Base-by-base conservation (phyloP, 2,329 filamentous ascomycete species). In the Plectosphaerella cucumerina region DNA sequence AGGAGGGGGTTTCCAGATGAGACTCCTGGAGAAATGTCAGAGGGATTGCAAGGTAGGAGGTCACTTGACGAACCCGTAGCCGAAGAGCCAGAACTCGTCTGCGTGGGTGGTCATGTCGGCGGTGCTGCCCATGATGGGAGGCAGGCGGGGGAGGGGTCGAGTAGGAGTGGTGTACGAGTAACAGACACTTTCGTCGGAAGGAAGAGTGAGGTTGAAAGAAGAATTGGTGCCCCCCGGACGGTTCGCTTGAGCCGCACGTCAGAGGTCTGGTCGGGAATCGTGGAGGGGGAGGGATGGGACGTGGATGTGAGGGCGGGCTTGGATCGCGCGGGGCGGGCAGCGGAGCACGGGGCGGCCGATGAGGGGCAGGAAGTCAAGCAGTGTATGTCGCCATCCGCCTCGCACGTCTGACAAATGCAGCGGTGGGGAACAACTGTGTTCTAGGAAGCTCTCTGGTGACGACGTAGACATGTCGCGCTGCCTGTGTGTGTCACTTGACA, bases 1-100 rank as follows among this genome's bases (percentile, higher is more conserved):
- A 59, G 94, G 94, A 55, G 94, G 94, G 51, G 94, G 93, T 69
- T 97, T 99, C 92, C 92, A 99, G 62, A 99, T 97, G 66, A 99
- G 73, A 68, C 91, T 96, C 72, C 93, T 74, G 51, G n/a, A 31
- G 20, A 21, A 11, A 20, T 20, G 22, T 31, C 23, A 42, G 22
- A 43, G 5, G 35, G 3, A 14, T 26, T 8, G n/a, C 44, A 12
- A 43, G 42, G 26, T 37, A 44, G 33, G 50, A 35, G 12, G 48
- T 18, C 35, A 46, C 33, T 46, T 17, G 43, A 73, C 78, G 58
- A 75, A 96, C 93, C 93, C 94, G 65, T 97, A 99, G 55, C 94
- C 94, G 70, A 96, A 97, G 44, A 99, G 77, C 94, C 94, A 99
- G 62, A 97, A 91, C 65, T 96, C 89, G 34, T 81, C 75, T 56